Conservation (phyloP, 169 alveolate species). For the Perkinsus marinus region DNA sequence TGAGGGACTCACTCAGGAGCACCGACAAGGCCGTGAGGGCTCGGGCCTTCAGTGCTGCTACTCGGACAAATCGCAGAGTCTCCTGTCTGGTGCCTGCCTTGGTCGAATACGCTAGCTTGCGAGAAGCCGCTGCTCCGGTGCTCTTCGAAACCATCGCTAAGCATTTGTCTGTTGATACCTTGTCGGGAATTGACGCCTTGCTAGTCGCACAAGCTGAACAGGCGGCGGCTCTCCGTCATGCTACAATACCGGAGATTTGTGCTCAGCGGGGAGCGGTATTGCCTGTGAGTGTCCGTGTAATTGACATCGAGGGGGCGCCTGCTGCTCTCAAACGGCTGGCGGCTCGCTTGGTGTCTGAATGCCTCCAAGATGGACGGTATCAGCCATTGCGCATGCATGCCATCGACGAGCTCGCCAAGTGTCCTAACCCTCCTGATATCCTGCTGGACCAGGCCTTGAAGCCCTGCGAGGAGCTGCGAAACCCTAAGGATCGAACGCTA, state of each 20-base stretch:
- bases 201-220: background rate
- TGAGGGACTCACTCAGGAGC: background rate
- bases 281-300: background rate
- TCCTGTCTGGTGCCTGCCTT: background rate
- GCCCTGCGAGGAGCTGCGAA: background rate
- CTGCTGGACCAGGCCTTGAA: background rate
- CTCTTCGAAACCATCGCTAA: background rate
- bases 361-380: background rate
- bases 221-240: background rate
- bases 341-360: background rate
- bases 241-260: background rate
- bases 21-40: background rate
- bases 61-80: background rate
- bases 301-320: background rate
- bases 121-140: background rate
- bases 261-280: background rate
- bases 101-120: background rate
- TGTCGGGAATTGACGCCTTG: background rate
- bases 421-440: background rate
- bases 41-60: background rate
- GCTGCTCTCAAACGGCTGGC: background rate
- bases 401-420: background rate
- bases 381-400: background rate
- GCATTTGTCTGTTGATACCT: background rate
- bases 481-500: background rate